Evolutionary conservation across 2,329 filamentous ascomycete species (phyloP).

Genomic region (Pseudomassariella vexata): DNA sequence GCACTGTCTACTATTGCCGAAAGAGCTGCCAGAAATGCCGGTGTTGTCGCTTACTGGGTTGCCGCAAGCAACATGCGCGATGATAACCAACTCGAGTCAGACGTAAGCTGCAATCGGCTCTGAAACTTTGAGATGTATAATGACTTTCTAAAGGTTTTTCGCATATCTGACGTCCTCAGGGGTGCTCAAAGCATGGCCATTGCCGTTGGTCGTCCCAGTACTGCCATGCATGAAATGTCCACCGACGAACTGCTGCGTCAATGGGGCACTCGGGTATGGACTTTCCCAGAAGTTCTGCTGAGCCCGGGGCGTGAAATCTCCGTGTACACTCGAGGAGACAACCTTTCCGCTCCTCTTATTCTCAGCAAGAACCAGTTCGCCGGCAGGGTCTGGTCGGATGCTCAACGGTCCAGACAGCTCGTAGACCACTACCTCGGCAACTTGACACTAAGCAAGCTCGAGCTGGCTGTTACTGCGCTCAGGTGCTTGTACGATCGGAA

Average conservation of each 20-base stretch:
- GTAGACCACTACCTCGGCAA: slow-evolving; percentile 28
- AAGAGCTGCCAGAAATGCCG: slow-evolving; percentile 7
- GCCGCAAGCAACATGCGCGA: slow-evolving; percentile 7
- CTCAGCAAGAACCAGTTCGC: slow-evolving; percentile 27
- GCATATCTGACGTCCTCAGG: slow-evolving; percentile 17
- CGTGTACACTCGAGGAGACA: slow-evolving; percentile 20
- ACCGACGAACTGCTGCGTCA: slow-evolving; percentile 7
- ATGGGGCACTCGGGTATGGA: slow-evolving; percentile 25
- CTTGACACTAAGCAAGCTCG: slow-evolving; percentile 25
- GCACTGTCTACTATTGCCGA: slow-evolving; percentile 10
- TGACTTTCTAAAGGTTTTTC: slow-evolving; percentile 11
- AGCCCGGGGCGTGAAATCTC: slow-evolving; percentile 11
- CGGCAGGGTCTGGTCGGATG: slow-evolving; percentile 22
- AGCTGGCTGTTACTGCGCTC: slow-evolving; percentile 24
- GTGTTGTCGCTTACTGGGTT: slow-evolving; percentile 11
- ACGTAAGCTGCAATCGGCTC: not conserved
- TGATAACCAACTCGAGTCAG: not conserved
- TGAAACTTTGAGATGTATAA: not conserved
- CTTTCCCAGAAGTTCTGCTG: slow-evolving; percentile 22
- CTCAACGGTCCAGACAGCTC: slow-evolving; percentile 21
- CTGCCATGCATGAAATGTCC: not conserved
- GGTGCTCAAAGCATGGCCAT: slow-evolving; percentile 14
- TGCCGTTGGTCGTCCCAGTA: slow-evolving; percentile 6
- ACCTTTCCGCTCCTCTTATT: slow-evolving; percentile 12
- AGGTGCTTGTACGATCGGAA: slow-evolving; percentile 21